Percentiles rank a stretch among this genome's conserved stretches.
phyloP scores from a whole-genome alignment of 352 stramenopile genomes.

The Discostella stelligera region DNA sequence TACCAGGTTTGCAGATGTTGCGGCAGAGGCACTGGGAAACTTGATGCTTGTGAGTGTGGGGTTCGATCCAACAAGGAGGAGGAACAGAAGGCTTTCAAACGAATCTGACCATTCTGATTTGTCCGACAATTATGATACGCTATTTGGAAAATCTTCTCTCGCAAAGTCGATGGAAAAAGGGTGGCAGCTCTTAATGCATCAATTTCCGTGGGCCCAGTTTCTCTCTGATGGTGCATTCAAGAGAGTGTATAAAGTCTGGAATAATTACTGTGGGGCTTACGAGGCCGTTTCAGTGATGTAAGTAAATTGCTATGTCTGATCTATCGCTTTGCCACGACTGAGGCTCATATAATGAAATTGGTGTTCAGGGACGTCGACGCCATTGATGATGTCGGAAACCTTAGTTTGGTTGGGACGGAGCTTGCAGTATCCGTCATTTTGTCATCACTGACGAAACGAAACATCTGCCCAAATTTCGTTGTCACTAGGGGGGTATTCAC shows the following conservation, averaged over 20 bases:
- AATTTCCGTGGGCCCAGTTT: constrained; percentile 72
- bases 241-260: constrained; percentile 79
- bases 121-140: constrained; percentile 10
- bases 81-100: constrained; percentile 27
- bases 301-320: constrained; percentile 26
- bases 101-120: constrained; percentile 40
- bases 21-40: constrained; percentile 60
- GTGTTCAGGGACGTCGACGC: constrained; percentile 90
- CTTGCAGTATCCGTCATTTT: constrained; percentile 92
- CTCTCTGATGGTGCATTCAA: constrained; percentile 82
- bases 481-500: constrained; percentile 90
- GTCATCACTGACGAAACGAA: constrained; percentile 85
- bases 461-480: constrained; percentile 93
- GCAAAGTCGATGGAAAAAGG: constrained; percentile 57
- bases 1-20: constrained; percentile 65
- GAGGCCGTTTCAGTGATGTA: constrained; percentile 83
- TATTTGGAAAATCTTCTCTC: constrained; percentile 11
- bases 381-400: constrained; percentile 87
- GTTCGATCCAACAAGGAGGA: constrained; percentile 44
- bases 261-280: constrained; percentile 43
- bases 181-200: constrained; percentile 58
- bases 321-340: not conserved
- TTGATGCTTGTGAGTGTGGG: constrained; percentile 74
- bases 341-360: constrained; percentile 26
- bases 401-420: constrained; percentile 90